A percentile compares a stretch with the other conserved stretches of the same genome.
Conservation (phyloP, 2,329 filamentous ascomycete species). For the Trichocomaceae sp. region DNA sequence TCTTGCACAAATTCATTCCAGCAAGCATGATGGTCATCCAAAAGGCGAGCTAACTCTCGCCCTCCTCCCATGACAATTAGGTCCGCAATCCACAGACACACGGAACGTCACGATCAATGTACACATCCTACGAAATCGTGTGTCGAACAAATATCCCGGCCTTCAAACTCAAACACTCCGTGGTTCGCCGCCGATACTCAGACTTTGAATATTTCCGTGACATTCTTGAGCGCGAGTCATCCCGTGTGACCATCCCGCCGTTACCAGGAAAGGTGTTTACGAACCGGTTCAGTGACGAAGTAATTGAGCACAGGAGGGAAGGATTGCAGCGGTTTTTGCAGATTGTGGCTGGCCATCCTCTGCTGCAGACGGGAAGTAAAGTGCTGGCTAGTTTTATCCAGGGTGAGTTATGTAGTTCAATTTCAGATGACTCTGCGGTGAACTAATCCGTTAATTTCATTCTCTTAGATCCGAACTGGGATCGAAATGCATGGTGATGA, state of each 20-base stretch:
- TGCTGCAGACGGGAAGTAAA: conserved; percentile 95
- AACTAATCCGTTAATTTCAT: neutral
- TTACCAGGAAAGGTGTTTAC: conserved; percentile 96
- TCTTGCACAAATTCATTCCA: conserved; percentile 4
- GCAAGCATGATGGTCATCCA: neutral
- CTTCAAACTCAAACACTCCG: conserved; percentile 87
- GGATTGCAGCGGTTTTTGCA: conserved; percentile 92
- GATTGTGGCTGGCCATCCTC: conserved; percentile 93
- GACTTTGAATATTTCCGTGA: conserved; percentile 99
- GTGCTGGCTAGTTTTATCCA: conserved; percentile 95
- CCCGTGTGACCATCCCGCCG: conserved; percentile 90
- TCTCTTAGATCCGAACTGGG: conserved; percentile 59
- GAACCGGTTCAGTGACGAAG: conserved; percentile 95
- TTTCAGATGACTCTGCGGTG: neutral
- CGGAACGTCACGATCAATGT: conserved; percentile 91
- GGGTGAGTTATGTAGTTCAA: conserved; percentile 49
- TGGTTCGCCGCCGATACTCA: conserved; percentile 87
- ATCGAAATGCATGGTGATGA: conserved; percentile 72
- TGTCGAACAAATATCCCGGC: conserved; percentile 98
- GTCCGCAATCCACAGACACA: conserved; percentile 90
- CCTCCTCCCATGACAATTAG: conserved; percentile 40
- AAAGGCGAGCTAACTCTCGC: neutral
- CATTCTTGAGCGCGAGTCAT: conserved; percentile 90
- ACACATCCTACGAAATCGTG: conserved; percentile 97
- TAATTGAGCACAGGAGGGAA: conserved; percentile 88